Conservation (phyloP, 176 grass and related monocot species). For the Metroxylon sagu region DNA sequence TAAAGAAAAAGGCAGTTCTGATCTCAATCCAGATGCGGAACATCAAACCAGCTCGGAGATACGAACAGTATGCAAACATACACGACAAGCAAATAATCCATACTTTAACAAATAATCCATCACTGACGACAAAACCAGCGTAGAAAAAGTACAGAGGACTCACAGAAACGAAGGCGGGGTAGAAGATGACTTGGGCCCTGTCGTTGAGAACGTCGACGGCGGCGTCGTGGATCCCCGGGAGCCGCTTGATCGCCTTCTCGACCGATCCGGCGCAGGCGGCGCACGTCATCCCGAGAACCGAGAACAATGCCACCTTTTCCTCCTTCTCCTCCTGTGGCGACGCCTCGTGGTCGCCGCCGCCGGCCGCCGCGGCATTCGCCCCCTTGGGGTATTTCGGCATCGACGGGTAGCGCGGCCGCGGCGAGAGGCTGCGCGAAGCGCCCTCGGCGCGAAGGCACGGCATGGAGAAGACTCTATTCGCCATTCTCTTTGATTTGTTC, state of each 20-base stretch:
- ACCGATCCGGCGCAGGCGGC: conserved; percentile 80
- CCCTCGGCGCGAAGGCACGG: conserved; percentile 41
- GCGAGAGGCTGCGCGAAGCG: conserved; percentile 28
- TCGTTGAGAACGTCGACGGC: conserved; percentile 73
- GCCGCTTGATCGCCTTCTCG: conserved; percentile 92
- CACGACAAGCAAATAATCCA: too few species aligned
- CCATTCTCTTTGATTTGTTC: neutral
- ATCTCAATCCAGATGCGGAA: too few species aligned
- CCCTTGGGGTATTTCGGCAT: conserved; percentile 56
- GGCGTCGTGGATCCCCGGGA: conserved; percentile 78
- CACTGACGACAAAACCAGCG: too few species aligned
- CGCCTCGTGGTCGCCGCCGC: conserved; percentile 37
- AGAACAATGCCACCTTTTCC: conserved; percentile 43
- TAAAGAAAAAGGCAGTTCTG: too few species aligned
- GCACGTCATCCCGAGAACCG: conserved; percentile 76
- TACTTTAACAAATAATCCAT: too few species aligned
- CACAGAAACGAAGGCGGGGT: conserved; percentile 75
- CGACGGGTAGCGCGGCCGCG: conserved; percentile 57
- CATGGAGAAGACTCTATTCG: conserved; percentile 8
- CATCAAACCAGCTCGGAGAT: too few species aligned
- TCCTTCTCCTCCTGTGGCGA: conserved; percentile 16
- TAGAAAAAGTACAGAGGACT: conserved; percentile 6
- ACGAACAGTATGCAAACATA: too few species aligned
- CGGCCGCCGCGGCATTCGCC: neutral
- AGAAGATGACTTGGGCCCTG: conserved; percentile 75